Evolutionary conservation across 176 grass and related monocot genomes (phyloP).

Genomic region (Bolboschoenus planiculmis): DNA sequence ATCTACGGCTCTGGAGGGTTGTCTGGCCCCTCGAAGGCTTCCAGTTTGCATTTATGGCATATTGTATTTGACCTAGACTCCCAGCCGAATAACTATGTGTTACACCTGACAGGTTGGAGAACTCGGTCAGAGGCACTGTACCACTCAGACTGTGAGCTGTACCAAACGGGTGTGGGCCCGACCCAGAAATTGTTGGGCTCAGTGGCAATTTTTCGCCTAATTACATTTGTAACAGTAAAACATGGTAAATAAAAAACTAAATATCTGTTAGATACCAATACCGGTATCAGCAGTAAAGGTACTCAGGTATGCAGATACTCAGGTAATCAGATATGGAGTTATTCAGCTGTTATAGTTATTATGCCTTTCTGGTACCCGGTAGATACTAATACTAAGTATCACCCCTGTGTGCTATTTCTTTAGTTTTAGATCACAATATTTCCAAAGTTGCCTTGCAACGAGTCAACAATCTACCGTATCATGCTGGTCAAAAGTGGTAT

Average conservation of each 20-base stretch:
- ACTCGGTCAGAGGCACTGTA: conserved; percentile 63
- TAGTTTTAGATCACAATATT: neutral
- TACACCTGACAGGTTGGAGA: conserved; percentile 53
- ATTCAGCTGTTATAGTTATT: neutral
- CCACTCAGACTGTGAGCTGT: conserved; percentile 60
- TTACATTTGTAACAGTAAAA: conserved; percentile 11
- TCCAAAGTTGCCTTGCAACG: neutral
- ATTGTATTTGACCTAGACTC: conserved; percentile 93
- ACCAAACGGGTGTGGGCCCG: conserved; percentile 75
- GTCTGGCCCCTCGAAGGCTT: conserved; percentile 64
- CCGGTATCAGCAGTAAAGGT: neutral
- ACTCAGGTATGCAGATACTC: neutral
- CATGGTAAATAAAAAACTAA: neutral
- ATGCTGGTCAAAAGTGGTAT: neutral
- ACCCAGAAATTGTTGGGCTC: conserved; percentile 82
- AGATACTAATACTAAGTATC: neutral
- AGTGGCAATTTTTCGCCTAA: conserved; percentile 58
- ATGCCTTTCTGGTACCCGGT: neutral
- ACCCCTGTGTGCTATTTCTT: neutral
- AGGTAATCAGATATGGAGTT: too few species aligned
- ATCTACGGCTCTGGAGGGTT: conserved; percentile 83
- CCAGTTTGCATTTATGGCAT: conserved; percentile 47
- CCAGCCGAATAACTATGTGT: conserved; percentile 94
- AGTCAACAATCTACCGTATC: neutral
- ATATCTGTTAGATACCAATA: neutral